Percentiles rank a stretch among this genome's conserved stretches.
phyloP scores from a whole-genome alignment of 1,284 basidiomycete genomes.

The Cutaneotrichosporon cyanovorans region DNA sequence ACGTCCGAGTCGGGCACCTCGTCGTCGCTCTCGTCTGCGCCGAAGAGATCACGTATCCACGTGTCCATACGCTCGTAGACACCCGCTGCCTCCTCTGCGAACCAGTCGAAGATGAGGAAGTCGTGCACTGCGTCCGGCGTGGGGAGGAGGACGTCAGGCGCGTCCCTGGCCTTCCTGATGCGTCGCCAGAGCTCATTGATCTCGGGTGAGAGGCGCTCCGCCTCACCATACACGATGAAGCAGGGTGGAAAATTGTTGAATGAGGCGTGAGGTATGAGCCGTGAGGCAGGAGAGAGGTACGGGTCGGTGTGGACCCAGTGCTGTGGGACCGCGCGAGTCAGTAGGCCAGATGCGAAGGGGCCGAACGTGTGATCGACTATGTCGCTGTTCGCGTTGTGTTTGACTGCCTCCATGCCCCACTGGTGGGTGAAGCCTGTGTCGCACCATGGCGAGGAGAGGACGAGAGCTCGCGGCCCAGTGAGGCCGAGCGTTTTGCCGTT shows the following conservation, averaged over 20 bases:
- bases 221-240: constrained; percentile 36
- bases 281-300: constrained; percentile 36
- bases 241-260: constrained; percentile 34
- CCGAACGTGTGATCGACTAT: constrained; percentile 40
- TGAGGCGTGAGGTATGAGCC: constrained; percentile 19
- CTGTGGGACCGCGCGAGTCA: constrained; percentile 30
- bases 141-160: constrained; percentile 20
- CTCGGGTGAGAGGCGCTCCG: constrained; percentile 33
- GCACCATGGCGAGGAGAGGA: constrained; percentile 56
- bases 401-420: constrained; percentile 28
- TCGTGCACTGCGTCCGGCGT: constrained; percentile 36
- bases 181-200: constrained; percentile 30
- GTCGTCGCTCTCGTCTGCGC: constrained; percentile 12
- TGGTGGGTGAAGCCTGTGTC: constrained; percentile 49
- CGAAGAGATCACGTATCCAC: constrained; percentile 31
- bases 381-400: constrained; percentile 30
- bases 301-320: constrained; percentile 26
- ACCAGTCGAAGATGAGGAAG: constrained; percentile 41
- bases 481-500: constrained; percentile 24
- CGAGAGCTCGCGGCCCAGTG: constrained; percentile 49
- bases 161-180: constrained; percentile 15
- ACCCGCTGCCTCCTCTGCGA: constrained; percentile 28
- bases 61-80: constrained; percentile 32
- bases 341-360: constrained; percentile 36
- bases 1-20: background rate